phyloP scores from a whole-genome alignment of 2,329 filamentous ascomycete genomes.

The Hirsutella rhossiliensis region DNA sequence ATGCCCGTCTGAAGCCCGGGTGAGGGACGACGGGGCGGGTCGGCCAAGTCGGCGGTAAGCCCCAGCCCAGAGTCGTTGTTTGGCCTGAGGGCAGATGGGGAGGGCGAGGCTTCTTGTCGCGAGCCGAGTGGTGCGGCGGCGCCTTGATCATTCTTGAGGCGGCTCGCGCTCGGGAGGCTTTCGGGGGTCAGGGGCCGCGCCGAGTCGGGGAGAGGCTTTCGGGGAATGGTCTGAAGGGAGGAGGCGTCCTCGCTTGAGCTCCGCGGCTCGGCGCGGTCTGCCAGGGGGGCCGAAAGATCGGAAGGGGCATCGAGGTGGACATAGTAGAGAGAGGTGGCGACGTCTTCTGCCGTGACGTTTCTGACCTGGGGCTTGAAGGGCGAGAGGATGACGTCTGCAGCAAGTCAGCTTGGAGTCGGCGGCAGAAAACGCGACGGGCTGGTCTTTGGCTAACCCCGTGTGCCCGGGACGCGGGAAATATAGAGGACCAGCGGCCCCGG shows the following conservation, averaged over 20 bases:
- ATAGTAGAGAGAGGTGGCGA: constrained; percentile 83
- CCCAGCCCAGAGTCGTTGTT: constrained; percentile 4
- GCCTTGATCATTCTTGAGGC: constrained; percentile 4
- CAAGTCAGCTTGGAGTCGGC: constrained; percentile 5
- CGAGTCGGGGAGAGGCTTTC: constrained; percentile 37
- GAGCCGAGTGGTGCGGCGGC: constrained; percentile 9
- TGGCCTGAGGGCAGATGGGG: constrained; percentile 3
- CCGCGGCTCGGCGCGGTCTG: constrained; percentile 17
- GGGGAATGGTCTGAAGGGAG: constrained; percentile 31
- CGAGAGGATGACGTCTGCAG: constrained; percentile 79
- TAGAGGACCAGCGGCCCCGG: constrained; percentile 72
- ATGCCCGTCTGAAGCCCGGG: constrained; percentile 7
- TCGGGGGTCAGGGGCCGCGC: constrained; percentile 16
- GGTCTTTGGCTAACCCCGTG: constrained; percentile 53
- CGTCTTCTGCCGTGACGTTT: constrained; percentile 78
- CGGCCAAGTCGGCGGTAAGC: constrained; percentile 1
- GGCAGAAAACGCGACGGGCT: not conserved
- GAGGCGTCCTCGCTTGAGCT: constrained; percentile 32
- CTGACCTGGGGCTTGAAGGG: constrained; percentile 81
- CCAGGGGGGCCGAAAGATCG: constrained; percentile 26
- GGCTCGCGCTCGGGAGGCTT: constrained; percentile 4
- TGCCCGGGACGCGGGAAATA: constrained; percentile 86
- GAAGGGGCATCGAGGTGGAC: constrained; percentile 55
- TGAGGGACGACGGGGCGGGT: constrained; percentile 3
- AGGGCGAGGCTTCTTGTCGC: constrained; percentile 5